Conservation (phyloP, 169 alveolate genomes). For the Plasmodium coatneyi region DNA sequence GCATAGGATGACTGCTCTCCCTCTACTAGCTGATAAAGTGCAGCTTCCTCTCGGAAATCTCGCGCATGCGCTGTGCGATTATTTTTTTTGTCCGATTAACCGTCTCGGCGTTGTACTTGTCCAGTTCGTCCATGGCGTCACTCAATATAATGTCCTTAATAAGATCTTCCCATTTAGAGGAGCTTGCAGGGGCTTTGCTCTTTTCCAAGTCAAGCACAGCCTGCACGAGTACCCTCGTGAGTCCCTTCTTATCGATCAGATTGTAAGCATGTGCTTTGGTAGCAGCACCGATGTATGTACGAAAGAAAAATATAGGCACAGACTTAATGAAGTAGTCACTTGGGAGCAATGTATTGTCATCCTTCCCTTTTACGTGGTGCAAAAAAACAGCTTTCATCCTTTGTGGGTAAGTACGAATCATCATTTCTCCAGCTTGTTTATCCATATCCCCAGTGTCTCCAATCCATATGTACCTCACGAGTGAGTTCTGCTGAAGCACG, state of each 20-base stretch:
- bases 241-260: constrained; percentile 80
- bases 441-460: constrained; percentile 92
- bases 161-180: constrained; percentile 86
- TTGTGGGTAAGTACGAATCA: constrained; percentile 86
- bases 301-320: constrained; percentile 86
- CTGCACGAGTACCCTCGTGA: constrained; percentile 86
- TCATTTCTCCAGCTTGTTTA: constrained; percentile 88
- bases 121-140: constrained; percentile 84
- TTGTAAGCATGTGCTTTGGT: constrained; percentile 87
- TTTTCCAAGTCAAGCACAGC: constrained; percentile 85
- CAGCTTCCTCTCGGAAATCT: constrained; percentile 70
- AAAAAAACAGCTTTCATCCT: constrained; percentile 86
- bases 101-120: constrained; percentile 81
- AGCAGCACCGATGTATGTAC: constrained; percentile 89
- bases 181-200: constrained; percentile 77
- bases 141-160: constrained; percentile 83
- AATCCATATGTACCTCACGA: constrained; percentile 87
- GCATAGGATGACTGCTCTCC: neutral
- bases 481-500: constrained; percentile 79
- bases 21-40: neutral
- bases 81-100: constrained; percentile 82
- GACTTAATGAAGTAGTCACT: constrained; percentile 88
- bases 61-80: constrained; percentile 81
- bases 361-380: constrained; percentile 83
- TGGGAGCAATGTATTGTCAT: constrained; percentile 78